Base-by-base conservation (phyloP, 1,284 basidiomycete species). In the Heterobasidion occidentale region DNA sequence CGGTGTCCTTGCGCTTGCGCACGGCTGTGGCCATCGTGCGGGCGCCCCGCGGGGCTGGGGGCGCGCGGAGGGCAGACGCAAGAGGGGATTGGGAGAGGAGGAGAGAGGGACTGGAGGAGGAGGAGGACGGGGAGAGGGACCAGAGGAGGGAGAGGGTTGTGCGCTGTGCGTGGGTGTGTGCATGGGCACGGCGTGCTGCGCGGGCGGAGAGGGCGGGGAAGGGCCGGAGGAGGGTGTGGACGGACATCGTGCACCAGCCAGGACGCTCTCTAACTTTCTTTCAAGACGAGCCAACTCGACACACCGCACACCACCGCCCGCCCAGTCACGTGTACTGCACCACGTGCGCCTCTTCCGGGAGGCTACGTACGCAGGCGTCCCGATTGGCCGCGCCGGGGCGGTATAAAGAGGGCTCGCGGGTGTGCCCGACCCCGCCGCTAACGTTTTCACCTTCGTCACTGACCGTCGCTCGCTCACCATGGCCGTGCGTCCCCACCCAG, bases 401-500 rank as follows among this genome's bases (percentile, higher is more conserved):
- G 11, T 42, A 42, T 42, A 42, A 42, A 42, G 11, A 12, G 38
- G 5, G 27, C 3, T 27, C 27, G 27, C 27, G 27, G 27, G 27
- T 3, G 11, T 6, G 12, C 12, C n/a, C 38, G 38, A 2, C 4
- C 38, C n/a, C n/a, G 12, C n/a, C 38, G 11, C 6, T 42, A 3
- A 8, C 11, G 11, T n/a, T 42, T 42, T 42, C 38, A 42, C 11
- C 38, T 11, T 42, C n/a, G 38, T 42, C 44, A 44, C 53, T 53
- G 60, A 46, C 62, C 62, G 60, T 20, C 60, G 20, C 42, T 59
- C 53, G 27, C 27, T 27, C 56, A 71, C 57, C 63, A 88, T 88
- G 86, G 72, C 86, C 74, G 85, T 87, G 70, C 70, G 85, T 73
- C 17, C 36, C 19, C 46, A 48, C 7, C 49, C 45, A 2, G 45